A percentile compares a stretch with the other conserved stretches of the same genome.
These are phyloP conservation scores for Arthrobotrys pseudoclavata DNA, from an alignment of 2,329 filamentous ascomycete species.

Conservation along the genomic window DNA sequence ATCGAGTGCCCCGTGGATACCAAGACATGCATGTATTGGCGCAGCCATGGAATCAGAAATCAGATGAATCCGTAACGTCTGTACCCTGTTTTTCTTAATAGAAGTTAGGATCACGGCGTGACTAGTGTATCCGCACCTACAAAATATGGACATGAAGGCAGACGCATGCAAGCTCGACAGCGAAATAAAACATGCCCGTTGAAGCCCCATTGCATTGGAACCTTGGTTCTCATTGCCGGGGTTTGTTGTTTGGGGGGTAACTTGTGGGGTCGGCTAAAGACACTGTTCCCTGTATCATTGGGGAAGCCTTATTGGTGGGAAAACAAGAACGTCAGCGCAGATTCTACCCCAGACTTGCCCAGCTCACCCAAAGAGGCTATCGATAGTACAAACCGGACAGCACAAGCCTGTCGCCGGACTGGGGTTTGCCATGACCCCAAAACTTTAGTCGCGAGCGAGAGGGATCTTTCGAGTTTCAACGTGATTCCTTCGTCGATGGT, in stretches of 20 bases:
- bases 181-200: constrained; percentile 29
- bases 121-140: constrained; percentile 7
- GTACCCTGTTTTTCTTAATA: background rate
- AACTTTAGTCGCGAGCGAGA: constrained; percentile 43
- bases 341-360: constrained; percentile 53
- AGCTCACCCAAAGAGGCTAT: constrained; percentile 35
- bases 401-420: constrained; percentile 13
- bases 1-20: constrained; percentile 7
- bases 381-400: constrained; percentile 27
- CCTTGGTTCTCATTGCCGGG: constrained; percentile 30
- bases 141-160: background rate
- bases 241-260: background rate
- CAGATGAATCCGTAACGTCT: constrained; percentile 29
- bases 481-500: constrained; percentile 31
- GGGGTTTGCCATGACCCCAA: constrained; percentile 51
- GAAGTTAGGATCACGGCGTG: constrained; percentile 21
- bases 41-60: constrained; percentile 19
- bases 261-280: constrained; percentile 47
- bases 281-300: constrained; percentile 20
- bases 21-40: constrained; percentile 4
- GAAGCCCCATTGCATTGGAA: constrained; percentile 12
- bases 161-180: constrained; percentile 2
- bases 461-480: constrained; percentile 24
- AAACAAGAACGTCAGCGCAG: constrained; percentile 21
- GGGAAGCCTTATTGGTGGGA: constrained; percentile 47